phyloP scores from a whole-genome alignment of 2,329 filamentous ascomycete genomes.

The Talaromyces sp. region DNA sequence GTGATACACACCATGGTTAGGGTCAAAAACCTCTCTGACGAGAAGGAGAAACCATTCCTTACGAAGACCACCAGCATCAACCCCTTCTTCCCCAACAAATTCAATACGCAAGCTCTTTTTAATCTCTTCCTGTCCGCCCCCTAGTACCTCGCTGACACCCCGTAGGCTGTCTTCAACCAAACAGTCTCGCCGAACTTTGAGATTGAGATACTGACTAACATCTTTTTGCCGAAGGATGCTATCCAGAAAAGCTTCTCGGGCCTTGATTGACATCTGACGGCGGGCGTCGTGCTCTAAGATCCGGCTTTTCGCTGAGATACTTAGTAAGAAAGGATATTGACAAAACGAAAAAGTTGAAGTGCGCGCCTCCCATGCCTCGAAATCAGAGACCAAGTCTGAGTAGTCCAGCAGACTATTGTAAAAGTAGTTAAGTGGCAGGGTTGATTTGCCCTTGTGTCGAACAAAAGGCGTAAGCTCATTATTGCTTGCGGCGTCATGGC shows the following conservation, averaged over 20 bases:
- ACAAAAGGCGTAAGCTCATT: slow-evolving; percentile 8
- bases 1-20: slow-evolving; percentile 66
- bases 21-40: slow-evolving; percentile 84
- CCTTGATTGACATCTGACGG: slow-evolving; percentile 83
- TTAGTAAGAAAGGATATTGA: slow-evolving; percentile 86
- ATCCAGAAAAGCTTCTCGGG: slow-evolving; percentile 84
- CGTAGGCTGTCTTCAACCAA: slow-evolving; percentile 83
- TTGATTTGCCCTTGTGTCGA: slow-evolving; percentile 37
- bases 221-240: slow-evolving; percentile 72
- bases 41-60: slow-evolving; percentile 95
- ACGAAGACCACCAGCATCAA: slow-evolving; percentile 81
- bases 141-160: slow-evolving; percentile 78
- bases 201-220: slow-evolving; percentile 70
- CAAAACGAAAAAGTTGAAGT: slow-evolving; percentile 77
- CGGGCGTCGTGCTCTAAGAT: slow-evolving; percentile 84
- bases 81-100: slow-evolving; percentile 82
- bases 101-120: slow-evolving; percentile 85
- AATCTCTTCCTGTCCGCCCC: slow-evolving; percentile 74
- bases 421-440: slow-evolving; percentile 76
- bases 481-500: slow-evolving; percentile 20
- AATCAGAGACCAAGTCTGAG: slow-evolving; percentile 78
- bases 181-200: slow-evolving; percentile 77
- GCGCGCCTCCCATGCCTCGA: slow-evolving; percentile 78
- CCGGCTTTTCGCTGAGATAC: slow-evolving; percentile 86
- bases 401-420: slow-evolving; percentile 85